Percentiles rank a stretch among this genome's conserved stretches.
Conservation (phyloP, 139 green algal genomes). For the Zygnema circumcarinatum region DNA sequence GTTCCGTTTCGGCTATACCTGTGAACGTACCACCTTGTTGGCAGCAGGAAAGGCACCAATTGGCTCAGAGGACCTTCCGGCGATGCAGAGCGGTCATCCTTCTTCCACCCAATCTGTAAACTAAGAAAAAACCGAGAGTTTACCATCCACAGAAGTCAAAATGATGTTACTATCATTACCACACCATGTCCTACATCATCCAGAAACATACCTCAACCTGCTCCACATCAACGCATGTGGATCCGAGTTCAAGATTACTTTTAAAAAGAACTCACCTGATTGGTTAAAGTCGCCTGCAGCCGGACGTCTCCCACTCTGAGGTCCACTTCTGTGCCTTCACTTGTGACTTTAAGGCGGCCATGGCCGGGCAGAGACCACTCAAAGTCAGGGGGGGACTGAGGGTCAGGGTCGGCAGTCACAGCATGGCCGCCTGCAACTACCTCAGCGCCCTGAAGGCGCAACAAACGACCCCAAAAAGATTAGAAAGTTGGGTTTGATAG, state of each 20-base stretch:
- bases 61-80: neutral
- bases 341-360: neutral
- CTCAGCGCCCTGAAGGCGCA: neutral
- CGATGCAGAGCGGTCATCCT: neutral
- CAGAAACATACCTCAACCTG: too few species aligned
- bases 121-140: neutral
- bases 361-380: neutral
- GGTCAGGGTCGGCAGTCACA: neutral
- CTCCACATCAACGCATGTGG: too few species aligned
- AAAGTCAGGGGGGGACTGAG: neutral
- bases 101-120: neutral
- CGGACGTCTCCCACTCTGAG: neutral
- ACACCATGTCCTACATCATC: too few species aligned
- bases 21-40: slow-evolving; percentile 13
- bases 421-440: neutral
- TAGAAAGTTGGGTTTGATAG: too few species aligned
- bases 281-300: neutral
- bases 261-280: neutral
- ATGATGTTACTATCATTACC: too few species aligned
- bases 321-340: neutral
- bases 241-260: too few species aligned
- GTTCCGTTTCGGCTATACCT: too few species aligned
- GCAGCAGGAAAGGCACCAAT: neutral
- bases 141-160: too few species aligned
- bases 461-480: too few species aligned